phyloP scores from a whole-genome alignment of 768 basidiomycete genomes.

The Panus rudis region DNA sequence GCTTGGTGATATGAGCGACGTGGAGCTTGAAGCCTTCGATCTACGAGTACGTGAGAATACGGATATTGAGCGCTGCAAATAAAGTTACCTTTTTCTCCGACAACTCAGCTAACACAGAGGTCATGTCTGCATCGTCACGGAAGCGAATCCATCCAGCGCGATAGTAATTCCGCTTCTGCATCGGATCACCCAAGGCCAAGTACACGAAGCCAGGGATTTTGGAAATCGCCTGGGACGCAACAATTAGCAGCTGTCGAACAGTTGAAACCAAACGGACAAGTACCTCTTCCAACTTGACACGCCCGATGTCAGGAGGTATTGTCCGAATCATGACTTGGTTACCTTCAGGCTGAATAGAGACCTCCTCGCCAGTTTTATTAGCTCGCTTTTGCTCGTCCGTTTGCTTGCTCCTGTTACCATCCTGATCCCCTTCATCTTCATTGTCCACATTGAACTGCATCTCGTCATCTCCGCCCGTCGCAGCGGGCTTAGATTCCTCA shows the following conservation, averaged over 20 bases:
- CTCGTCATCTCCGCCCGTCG: constrained; percentile 53
- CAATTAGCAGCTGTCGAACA: constrained; percentile 7
- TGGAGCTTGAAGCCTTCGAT: constrained; percentile 94
- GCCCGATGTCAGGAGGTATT: constrained; percentile 88
- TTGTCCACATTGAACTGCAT: constrained; percentile 67
- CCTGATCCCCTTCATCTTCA: constrained; percentile 69
- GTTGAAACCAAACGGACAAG: constrained; percentile 17
- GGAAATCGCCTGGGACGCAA: constrained; percentile 52
- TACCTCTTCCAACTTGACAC: constrained; percentile 86
- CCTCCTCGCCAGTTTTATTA: constrained; percentile 57
- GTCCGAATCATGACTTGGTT: constrained; percentile 94
- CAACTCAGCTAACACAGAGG: constrained; percentile 59
- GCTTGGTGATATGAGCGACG: constrained; percentile 72
- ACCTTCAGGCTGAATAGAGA: constrained; percentile 59
- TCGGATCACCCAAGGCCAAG: constrained; percentile 85
- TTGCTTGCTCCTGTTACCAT: constrained; percentile 27
- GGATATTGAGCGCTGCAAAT: background rate
- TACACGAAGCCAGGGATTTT: constrained; percentile 79
- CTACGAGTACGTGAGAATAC: constrained; percentile 32
- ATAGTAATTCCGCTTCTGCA: constrained; percentile 90
- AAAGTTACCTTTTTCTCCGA: constrained; percentile 74
- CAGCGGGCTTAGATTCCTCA: constrained; percentile 50
- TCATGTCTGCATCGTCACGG: constrained; percentile 78
- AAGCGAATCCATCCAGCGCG: constrained; percentile 94
- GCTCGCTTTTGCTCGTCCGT: constrained; percentile 53